phyloP scores from a whole-genome alignment of 2,329 filamentous ascomycete species.

The Fusarium buxicola region DNA sequence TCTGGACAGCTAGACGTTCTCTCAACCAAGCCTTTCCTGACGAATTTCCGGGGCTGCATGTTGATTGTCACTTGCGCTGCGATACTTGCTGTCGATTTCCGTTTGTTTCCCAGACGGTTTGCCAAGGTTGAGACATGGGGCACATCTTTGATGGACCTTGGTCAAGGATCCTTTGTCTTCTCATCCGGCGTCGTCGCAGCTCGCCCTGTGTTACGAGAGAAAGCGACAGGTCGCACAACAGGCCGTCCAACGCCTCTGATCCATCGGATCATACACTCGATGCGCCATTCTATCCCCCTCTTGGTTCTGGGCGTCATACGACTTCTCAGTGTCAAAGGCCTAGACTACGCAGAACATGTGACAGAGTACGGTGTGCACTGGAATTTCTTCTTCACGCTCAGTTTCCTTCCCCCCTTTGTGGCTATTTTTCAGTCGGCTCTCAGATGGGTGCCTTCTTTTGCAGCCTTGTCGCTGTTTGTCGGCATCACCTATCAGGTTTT shows the following conservation, averaged over 20 bases:
- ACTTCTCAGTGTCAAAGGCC: constrained; percentile 88
- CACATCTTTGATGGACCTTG: constrained; percentile 98
- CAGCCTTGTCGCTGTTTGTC: constrained; percentile 77
- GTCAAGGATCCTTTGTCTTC: constrained; percentile 97
- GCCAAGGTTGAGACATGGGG: constrained; percentile 99
- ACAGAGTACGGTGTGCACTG: constrained; percentile 98
- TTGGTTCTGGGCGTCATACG: constrained; percentile 83
- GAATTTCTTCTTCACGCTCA: constrained; percentile 99
- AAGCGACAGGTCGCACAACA: constrained; percentile 61
- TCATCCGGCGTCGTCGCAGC: constrained; percentile 92
- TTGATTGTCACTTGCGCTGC: constrained; percentile 89
- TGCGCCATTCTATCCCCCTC: constrained; percentile 86
- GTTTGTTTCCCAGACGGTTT: constrained; percentile 90
- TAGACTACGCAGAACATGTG: constrained; percentile 97
- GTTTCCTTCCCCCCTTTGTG: constrained; percentile 87
- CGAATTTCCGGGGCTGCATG: constrained; percentile 91
- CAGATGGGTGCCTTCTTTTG: constrained; percentile 78
- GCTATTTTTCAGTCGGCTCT: constrained; percentile 83
- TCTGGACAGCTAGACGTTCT: constrained; percentile 58
- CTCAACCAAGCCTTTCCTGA: constrained; percentile 91
- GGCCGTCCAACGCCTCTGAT: constrained; percentile 62
- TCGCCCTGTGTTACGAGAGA: constrained; percentile 79
- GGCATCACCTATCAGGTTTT: constrained; percentile 77
- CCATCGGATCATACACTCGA: constrained; percentile 71
- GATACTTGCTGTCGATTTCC: constrained; percentile 97